These are phyloP conservation scores for Poa annua DNA, from an alignment of 176 grass and related monocot species.

Conservation along the genomic window DNA sequence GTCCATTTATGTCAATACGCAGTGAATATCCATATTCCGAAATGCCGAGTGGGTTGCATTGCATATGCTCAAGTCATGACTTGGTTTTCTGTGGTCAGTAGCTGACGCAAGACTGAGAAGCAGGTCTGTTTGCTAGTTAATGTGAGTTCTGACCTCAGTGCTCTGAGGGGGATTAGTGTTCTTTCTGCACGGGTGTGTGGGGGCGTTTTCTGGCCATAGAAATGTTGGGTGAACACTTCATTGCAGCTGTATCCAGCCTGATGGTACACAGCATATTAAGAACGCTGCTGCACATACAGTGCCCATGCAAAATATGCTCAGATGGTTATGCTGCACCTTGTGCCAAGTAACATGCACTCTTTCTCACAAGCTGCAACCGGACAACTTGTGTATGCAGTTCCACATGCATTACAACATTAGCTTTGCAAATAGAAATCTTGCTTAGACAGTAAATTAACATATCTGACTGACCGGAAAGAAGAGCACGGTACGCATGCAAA, in stretches of 20 bases:
- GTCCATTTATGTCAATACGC: no score
- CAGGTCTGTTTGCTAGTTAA: background rate
- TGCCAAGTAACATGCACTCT: background rate
- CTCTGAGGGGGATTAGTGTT: background rate
- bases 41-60: background rate
- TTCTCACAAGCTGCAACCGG: background rate
- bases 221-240: constrained; percentile 17
- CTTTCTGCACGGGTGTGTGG: background rate
- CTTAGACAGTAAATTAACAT: no score
- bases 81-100: background rate
- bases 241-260: background rate
- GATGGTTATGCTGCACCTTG: background rate
- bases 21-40: background rate
- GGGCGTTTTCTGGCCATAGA: background rate
- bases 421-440: background rate
- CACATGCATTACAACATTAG: background rate
- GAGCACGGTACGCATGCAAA: background rate
- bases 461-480: background rate
- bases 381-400: background rate
- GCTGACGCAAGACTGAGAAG: background rate
- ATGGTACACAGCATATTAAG: constrained; percentile 11
- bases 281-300: background rate
- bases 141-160: constrained; percentile 25
- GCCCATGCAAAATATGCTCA: background rate
- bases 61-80: background rate